These are phyloP conservation scores for Paulownia fortunei DNA, from an alignment of 257 asterid species.

Conservation along the genomic window DNA sequence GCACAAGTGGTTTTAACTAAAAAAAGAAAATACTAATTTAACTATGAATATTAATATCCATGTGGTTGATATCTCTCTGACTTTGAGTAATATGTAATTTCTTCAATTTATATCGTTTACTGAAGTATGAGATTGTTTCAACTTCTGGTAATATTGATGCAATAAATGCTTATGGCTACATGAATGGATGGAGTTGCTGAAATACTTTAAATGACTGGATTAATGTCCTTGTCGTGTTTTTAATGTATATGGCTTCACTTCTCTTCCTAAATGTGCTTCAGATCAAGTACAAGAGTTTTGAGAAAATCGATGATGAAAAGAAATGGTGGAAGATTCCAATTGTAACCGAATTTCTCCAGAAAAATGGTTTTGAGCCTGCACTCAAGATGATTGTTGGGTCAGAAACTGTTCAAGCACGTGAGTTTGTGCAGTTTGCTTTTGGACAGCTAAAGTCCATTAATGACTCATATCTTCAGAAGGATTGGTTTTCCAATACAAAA, in stretches of 20 bases:
- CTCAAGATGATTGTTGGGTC: constrained; percentile 81
- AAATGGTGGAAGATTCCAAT: constrained; percentile 96
- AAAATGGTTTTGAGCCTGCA: constrained; percentile 77
- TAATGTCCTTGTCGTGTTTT: not conserved
- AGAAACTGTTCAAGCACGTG: constrained; percentile 89
- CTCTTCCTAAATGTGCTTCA: constrained; percentile 42
- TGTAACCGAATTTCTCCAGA: constrained; percentile 78
- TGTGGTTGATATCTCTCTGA: not conserved
- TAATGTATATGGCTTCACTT: not conserved
- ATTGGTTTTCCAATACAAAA: constrained; percentile 49
- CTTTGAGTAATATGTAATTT: not conserved
- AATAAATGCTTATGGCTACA: constrained; percentile 18
- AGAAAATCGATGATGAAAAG: constrained; percentile 85
- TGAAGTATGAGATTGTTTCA: constrained; percentile 3
- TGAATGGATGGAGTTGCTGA: constrained; percentile 5
- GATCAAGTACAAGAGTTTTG: constrained; percentile 90
- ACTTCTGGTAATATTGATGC: not conserved
- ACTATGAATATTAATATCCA: not conserved
- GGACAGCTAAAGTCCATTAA: constrained; percentile 81
- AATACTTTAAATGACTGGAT: not conserved
- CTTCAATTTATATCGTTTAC: not conserved
- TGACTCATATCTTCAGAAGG: constrained; percentile 63
- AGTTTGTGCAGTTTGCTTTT: constrained; percentile 93
- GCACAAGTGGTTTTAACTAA: not conserved
- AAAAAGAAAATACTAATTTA: not conserved